These are phyloP conservation scores for Centrapalus pauciflorus DNA, from an alignment of 129 eudicot genomes.

Conservation along the genomic window DNA sequence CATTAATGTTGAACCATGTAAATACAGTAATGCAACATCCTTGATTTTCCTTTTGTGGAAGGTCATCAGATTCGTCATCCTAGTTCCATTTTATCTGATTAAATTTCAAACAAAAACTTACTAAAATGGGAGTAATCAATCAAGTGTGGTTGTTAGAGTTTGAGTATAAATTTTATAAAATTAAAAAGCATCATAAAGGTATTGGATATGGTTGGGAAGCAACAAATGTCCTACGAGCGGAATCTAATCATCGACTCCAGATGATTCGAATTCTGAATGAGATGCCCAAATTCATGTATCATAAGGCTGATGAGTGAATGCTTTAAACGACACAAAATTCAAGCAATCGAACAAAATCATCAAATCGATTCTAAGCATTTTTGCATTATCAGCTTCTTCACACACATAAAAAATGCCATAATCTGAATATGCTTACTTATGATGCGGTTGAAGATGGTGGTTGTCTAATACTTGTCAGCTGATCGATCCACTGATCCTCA, in stretches of 20 bases:
- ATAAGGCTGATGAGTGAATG: neutral
- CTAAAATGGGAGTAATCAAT: too few species aligned
- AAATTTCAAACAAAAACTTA: too few species aligned
- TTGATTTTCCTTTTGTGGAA: too few species aligned
- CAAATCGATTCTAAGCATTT: neutral
- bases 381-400: neutral
- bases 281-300: neutral
- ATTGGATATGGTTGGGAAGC: too few species aligned
- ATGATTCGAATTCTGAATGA: neutral
- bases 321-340: neutral
- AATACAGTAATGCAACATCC: too few species aligned
- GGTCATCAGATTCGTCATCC: too few species aligned
- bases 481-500: conserved; percentile 68
- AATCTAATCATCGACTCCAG: neutral
- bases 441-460: conserved; percentile 28
- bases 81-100: too few species aligned
- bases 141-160: too few species aligned
- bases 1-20: too few species aligned
- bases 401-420: neutral
- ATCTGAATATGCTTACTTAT: conserved; percentile 3
- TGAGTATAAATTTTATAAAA: too few species aligned
- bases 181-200: too few species aligned
- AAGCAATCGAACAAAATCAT: neutral
- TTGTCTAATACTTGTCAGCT: conserved; percentile 40
- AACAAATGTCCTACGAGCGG: too few species aligned